Base-by-base conservation (phyloP, 495 filamentous ascomycete species). In the Lentithecium fluviatile region DNA sequence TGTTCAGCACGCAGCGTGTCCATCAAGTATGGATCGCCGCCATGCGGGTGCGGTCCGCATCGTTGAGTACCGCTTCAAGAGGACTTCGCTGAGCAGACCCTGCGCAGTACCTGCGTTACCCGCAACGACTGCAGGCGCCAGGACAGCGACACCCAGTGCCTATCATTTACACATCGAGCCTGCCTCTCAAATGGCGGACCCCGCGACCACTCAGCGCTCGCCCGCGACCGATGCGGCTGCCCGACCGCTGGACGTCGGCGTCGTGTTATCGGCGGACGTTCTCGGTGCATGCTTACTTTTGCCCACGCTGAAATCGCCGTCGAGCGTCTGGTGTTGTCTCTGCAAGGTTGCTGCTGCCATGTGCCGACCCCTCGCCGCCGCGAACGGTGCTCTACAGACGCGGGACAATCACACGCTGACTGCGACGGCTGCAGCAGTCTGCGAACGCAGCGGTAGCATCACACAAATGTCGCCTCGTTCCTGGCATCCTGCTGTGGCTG, bases 401-500 rank as follows among this genome's bases (percentile, higher is more conserved):
- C 23, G 19, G n/a, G n/a, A n/a, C n/a, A n/a, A n/a, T n/a, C n/a
- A n/a, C n/a, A 11, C 21, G 42, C 53, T 2, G 25, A 47, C 21
- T n/a, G n/a, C n/a, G 53, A 46, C 2, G 11, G 2, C 6, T 15
- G 40, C 29, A 42, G 53, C 40, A 3, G 21, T 21, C 8, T 26
- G n/a, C 45, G 3, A 17, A 51, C 47, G 58, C 58, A 60, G n/a
- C n/a, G n/a, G 48, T 48, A 60, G 47, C 58, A 47, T 47, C 49
- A 47, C 58, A 37, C 48, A n/a, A n/a, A n/a, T n/a, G n/a, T n/a
- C n/a, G n/a, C n/a, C 49, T 40, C 29, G 36, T 23, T n/a, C 34
- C 40, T 34, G 40, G 23, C 43, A 40, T 60, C 62, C 51, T 60
- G 56, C 62, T 57, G 63, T 66, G 64, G 64, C 64, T 58, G 64